Evolutionary conservation across 2,329 filamentous ascomycete species (phyloP).

Genomic region (Neopestalotiopsis clavispora): DNA sequence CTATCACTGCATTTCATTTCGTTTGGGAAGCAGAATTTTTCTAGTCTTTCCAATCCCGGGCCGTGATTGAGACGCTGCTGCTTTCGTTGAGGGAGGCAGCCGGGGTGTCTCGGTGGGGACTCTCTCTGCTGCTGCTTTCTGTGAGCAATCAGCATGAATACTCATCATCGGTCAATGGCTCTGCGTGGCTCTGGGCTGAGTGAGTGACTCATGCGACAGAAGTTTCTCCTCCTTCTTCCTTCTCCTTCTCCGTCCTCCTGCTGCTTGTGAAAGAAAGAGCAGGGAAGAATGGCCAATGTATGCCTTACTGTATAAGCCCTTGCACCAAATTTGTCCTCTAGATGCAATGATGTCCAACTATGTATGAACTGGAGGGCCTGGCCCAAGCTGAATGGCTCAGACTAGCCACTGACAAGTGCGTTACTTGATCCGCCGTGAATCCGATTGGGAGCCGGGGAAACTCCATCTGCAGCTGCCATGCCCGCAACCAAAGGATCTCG

Average conservation of each 20-base stretch:
- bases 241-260: no score
- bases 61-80: not conserved
- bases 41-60: not conserved
- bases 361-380: conserved; percentile 19
- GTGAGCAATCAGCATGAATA: no score
- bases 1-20: not conserved
- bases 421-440: not conserved
- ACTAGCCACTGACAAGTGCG: conserved; percentile 6
- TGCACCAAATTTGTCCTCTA: conserved; percentile 15
- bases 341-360: conserved; percentile 37
- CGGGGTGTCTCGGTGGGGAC: not conserved
- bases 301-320: conserved; percentile 14
- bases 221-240: conserved; percentile 14
- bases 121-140: conserved; percentile 12
- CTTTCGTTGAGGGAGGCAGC: conserved; percentile 4
- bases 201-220: conserved; percentile 27
- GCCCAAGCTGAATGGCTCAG: conserved; percentile 17
- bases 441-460: conserved; percentile 19
- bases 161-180: no score
- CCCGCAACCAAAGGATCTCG: conserved; percentile 15
- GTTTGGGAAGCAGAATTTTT: not conserved
- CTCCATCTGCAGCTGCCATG: conserved; percentile 12
- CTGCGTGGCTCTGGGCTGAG: not conserved
- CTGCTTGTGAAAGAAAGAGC: conserved; percentile 21
- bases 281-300: conserved; percentile 1